Evolutionary conservation across 2,329 filamentous ascomycete species (phyloP).

Genomic region (Dothideomycetidae sp.): DNA sequence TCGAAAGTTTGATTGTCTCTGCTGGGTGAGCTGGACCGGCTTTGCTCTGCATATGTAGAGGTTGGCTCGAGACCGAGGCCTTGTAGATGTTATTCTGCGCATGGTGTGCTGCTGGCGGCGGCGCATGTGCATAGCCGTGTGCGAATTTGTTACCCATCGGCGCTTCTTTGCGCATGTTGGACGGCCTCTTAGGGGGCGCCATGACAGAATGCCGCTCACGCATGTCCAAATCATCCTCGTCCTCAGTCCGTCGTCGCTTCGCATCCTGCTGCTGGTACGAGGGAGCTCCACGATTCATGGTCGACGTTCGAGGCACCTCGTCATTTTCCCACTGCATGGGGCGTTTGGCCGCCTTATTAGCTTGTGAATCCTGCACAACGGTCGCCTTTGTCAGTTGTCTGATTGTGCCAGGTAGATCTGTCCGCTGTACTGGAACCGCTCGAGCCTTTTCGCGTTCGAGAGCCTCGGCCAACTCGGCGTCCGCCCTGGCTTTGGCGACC

Average conservation of each 20-base stretch:
- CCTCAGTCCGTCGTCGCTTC: constrained; percentile 68
- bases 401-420: constrained; percentile 36
- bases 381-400: constrained; percentile 44
- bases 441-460: constrained; percentile 15
- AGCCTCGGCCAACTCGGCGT: constrained; percentile 2
- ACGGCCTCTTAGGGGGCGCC: constrained; percentile 73
- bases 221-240: constrained; percentile 47
- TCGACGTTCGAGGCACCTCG: constrained; percentile 38
- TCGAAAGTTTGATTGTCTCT: constrained; percentile 78
- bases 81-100: constrained; percentile 42
- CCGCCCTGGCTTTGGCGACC: constrained; percentile 14
- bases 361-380: constrained; percentile 41
- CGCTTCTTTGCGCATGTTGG: constrained; percentile 53
- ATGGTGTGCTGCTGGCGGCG: constrained; percentile 37
- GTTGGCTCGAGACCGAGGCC: constrained; percentile 48
- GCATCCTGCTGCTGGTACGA: constrained; percentile 50
- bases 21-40: constrained; percentile 47
- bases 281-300: constrained; percentile 39
- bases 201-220: constrained; percentile 53
- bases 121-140: constrained; percentile 46
- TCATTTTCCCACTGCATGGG: constrained; percentile 52
- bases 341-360: constrained; percentile 63
- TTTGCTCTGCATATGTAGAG: constrained; percentile 35
- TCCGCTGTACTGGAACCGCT: constrained; percentile 23
- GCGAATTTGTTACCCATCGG: constrained; percentile 44